Base-by-base conservation (phyloP, 176 grass and related monocot genomes). In the Tillandsia leiboldiana region DNA sequence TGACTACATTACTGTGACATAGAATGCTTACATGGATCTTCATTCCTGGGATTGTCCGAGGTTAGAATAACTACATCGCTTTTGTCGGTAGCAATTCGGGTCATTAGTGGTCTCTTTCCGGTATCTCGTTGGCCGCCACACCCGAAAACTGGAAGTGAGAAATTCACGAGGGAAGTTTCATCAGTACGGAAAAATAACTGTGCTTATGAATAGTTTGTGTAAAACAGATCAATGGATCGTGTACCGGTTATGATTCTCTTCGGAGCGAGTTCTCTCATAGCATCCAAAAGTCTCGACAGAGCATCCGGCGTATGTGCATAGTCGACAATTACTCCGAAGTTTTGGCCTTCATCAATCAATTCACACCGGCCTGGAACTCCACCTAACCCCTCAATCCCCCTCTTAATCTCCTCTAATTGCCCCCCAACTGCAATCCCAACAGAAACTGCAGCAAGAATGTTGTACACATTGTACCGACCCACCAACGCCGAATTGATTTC, bases 31-130 rank as follows among this genome's bases (percentile, higher is more conserved):
- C 75, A 69, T 28, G 75, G 53, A 77, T 77, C 75, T 77, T 77
- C 75, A 28, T 69, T 77, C 22, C 53, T 77, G 58, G 75, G 75
- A 69, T 77, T 77, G 42, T 77, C 75, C n/a, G 75, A 70, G 49
- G 75, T 77, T 53, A 77, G 61, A 65, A 77, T 77, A 69, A 77
- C 52, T 12, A 77, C 75, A 13, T 77, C 75, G 15, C 75, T 77
- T 69, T 69, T 77, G 2, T 77, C 66, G 17, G 64, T 50, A 1
- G 75, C 66, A 61, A 77, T 77, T 66, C 62, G 68, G 58, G 75
- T 77, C 65, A 77, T 77, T 15, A 77, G 47, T 15, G 75, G 75
- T 69, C 75, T 77, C 65, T 77, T 77, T 52, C 75, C 65, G 49
- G 52, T 69, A 9, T 77, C 75, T 7, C 33, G 20, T 62, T 77